A percentile compares a stretch with the other conserved stretches of the same genome.
phyloP scores from a whole-genome alignment of 179 eudicot genomes.

The Beta macrorhiza region DNA sequence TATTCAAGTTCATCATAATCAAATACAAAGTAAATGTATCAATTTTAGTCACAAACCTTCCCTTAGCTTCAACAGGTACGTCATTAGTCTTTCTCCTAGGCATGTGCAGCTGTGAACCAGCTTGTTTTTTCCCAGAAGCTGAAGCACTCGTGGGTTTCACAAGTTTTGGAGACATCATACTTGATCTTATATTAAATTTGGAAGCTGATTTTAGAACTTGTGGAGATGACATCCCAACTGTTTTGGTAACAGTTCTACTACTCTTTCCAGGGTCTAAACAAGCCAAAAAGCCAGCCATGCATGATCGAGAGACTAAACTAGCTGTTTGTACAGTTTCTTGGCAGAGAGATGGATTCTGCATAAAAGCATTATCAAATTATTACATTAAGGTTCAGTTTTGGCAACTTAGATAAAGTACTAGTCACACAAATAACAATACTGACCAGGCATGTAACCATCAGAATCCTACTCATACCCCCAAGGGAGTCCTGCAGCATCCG shows the following conservation, averaged over 20 bases:
- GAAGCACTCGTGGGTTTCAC: slow-evolving; percentile 39
- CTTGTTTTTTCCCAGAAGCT: slow-evolving; percentile 44
- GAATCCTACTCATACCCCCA: slow-evolving; percentile 50
- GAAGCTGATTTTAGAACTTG: slow-evolving; percentile 37
- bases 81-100: slow-evolving; percentile 34
- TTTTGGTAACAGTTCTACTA: slow-evolving; percentile 37
- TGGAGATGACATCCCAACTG: slow-evolving; percentile 38
- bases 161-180: slow-evolving; percentile 42
- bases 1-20: neutral
- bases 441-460: slow-evolving; percentile 81
- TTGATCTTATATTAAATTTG: slow-evolving; percentile 20
- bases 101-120: slow-evolving; percentile 30
- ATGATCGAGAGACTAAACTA: slow-evolving; percentile 66
- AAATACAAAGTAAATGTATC: neutral
- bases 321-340: slow-evolving; percentile 65
- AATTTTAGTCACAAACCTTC: slow-evolving; percentile 41
- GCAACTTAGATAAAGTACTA: too few relatives aligned
- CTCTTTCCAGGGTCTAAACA: slow-evolving; percentile 43
- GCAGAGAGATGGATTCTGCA: slow-evolving; percentile 64
- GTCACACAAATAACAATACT: neutral
- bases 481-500: slow-evolving; percentile 80
- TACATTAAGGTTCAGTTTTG: neutral
- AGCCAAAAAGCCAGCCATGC: slow-evolving; percentile 48
- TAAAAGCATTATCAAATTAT: neutral
- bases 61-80: slow-evolving; percentile 28